Percentiles rank a stretch among this genome's conserved stretches.
phyloP scores from a whole-genome alignment of 371 early-diverging fungal genomes.

The Chytridiales sp. region DNA sequence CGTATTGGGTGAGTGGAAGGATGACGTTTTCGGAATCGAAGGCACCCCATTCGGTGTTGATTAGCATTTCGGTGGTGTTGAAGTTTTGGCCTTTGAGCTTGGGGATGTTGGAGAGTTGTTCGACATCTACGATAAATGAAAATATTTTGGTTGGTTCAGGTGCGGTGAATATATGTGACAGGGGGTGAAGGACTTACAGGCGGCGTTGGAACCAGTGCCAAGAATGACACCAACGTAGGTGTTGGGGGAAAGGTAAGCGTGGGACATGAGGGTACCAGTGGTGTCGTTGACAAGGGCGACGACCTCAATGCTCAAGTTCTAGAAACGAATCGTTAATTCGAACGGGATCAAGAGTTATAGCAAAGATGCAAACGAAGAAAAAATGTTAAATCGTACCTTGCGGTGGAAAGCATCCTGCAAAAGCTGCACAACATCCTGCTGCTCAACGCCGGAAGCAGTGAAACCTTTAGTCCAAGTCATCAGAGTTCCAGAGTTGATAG shows the following conservation, averaged over 20 bases:
- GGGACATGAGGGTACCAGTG: slow-evolving; percentile 83
- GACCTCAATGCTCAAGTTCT: slow-evolving; percentile 63
- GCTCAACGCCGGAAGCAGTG: slow-evolving; percentile 72
- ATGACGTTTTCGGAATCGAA: slow-evolving; percentile 62
- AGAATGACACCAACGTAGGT: slow-evolving; percentile 82
- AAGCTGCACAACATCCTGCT: slow-evolving; percentile 78
- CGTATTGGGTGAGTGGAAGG: slow-evolving; percentile 80
- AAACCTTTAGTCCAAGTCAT: slow-evolving; percentile 91
- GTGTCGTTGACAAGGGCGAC: slow-evolving; percentile 91
- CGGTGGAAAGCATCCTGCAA: slow-evolving; percentile 79
- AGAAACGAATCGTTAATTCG: neutral
- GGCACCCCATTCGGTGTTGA: slow-evolving; percentile 71
- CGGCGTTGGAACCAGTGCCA: slow-evolving; percentile 92
- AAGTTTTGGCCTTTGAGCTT: slow-evolving; percentile 61
- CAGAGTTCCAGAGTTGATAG: slow-evolving; percentile 44
- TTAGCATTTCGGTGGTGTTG: slow-evolving; percentile 71
- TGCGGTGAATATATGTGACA: too few species aligned
- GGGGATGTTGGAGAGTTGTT: slow-evolving; percentile 61
- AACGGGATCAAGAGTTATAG: neutral
- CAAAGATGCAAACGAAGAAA: neutral
- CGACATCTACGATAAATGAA: too few species aligned
- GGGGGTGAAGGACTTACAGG: too few species aligned
- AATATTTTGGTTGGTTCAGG: too few species aligned
- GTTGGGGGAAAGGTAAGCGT: slow-evolving; percentile 72
- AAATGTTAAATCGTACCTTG: slow-evolving; percentile 46